A percentile compares a stretch with the other conserved stretches of the same genome.
Conservation (phyloP, 257 asterid genomes). For the Mentha longifolia region DNA sequence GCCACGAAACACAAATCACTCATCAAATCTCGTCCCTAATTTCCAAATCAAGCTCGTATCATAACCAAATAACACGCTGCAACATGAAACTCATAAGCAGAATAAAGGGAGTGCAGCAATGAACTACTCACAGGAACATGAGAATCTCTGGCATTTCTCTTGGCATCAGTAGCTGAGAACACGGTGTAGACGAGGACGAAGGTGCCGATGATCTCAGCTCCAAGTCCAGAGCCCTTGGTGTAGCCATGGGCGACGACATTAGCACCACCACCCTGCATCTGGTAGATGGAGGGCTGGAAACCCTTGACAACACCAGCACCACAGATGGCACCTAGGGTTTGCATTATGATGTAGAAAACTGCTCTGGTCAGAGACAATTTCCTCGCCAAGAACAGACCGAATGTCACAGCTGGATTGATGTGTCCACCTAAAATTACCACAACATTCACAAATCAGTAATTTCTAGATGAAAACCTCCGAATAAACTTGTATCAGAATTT, state of each 20-base stretch:
- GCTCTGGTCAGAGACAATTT: slow-evolving; percentile 74
- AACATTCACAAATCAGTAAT: neutral
- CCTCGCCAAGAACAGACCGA: slow-evolving; percentile 78
- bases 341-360: slow-evolving; percentile 75
- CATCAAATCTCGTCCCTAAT: neutral
- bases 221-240: slow-evolving; percentile 78
- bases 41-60: no score
- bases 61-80: neutral
- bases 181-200: slow-evolving; percentile 82
- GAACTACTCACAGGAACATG: slow-evolving; percentile 73
- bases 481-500: no score
- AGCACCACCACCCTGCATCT: slow-evolving; percentile 66
- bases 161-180: slow-evolving; percentile 88
- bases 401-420: slow-evolving; percentile 86
- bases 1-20: neutral
- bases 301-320: slow-evolving; percentile 89
- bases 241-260: slow-evolving; percentile 65
- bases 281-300: slow-evolving; percentile 59
- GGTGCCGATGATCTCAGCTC: slow-evolving; percentile 83
- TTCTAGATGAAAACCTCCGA: neutral
- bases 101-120: neutral
- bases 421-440: slow-evolving; percentile 65
- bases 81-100: neutral
- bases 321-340: slow-evolving; percentile 80
- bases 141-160: slow-evolving; percentile 85